Evolutionary conservation across 176 grass and related monocot genomes (phyloP).

Genomic region (Hsuehochloa calcarea): DNA sequence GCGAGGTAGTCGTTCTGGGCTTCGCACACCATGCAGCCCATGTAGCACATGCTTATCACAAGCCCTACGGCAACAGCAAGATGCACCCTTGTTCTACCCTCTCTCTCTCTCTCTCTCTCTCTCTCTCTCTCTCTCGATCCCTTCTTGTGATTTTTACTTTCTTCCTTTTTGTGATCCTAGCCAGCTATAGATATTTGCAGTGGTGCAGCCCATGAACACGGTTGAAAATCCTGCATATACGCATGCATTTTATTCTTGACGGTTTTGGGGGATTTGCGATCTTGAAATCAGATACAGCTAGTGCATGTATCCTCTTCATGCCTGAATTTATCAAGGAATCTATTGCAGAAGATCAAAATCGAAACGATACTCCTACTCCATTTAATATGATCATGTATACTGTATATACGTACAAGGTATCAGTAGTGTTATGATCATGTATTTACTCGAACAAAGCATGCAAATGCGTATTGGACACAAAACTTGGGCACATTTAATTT

Average conservation of each 20-base stretch:
- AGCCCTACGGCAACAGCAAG: background rate
- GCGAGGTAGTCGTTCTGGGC: slow-evolving; percentile 40
- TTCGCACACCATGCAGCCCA: background rate
- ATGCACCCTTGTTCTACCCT: background rate
- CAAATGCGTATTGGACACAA: too few relatives aligned
- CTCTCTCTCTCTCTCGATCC: background rate
- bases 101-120: too few relatives aligned
- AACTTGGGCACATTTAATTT: too few relatives aligned
- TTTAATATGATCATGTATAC: too few relatives aligned
- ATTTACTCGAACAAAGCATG: too few relatives aligned
- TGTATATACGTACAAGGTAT: too few relatives aligned
- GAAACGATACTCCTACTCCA: background rate
- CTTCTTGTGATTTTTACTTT: background rate
- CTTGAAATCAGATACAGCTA: background rate
- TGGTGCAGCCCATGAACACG: too few relatives aligned
- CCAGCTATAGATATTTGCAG: background rate
- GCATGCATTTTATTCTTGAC: background rate
- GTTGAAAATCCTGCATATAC: background rate
- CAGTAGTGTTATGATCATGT: too few relatives aligned
- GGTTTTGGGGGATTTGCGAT: background rate
- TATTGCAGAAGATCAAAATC: background rate
- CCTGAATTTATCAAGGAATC: background rate
- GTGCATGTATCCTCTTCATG: background rate
- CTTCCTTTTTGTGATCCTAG: background rate
- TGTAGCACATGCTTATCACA: background rate